phyloP scores from a whole-genome alignment of 345 rosid genomes.

The Rhodomyrtus tomentosa region DNA sequence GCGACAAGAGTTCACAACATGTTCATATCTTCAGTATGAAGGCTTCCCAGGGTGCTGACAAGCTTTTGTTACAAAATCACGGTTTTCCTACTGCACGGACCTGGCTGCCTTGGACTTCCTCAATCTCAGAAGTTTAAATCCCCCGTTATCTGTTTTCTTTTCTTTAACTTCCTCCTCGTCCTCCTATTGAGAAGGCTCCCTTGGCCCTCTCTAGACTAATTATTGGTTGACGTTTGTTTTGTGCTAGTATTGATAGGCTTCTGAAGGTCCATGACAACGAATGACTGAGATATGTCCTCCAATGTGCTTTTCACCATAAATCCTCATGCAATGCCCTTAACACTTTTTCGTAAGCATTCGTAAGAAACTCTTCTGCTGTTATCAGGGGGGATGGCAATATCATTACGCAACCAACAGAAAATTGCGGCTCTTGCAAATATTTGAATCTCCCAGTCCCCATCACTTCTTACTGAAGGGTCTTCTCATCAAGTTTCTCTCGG shows the following conservation, averaged over 20 bases:
- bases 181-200: background rate
- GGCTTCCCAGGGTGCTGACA: background rate
- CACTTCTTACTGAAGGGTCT: too few relatives aligned
- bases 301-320: background rate
- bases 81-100: background rate
- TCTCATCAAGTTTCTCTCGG: too few relatives aligned
- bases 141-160: background rate
- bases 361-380: background rate
- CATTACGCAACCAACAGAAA: background rate
- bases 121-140: background rate
- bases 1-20: background rate
- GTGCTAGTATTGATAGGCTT: background rate
- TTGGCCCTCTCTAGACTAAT: background rate
- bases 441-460: too few relatives aligned
- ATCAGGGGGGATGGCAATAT: background rate
- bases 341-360: background rate
- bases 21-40: background rate
- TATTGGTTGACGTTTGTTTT: background rate
- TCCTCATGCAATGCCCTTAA: background rate
- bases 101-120: background rate
- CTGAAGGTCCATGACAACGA: background rate
- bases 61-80: background rate
- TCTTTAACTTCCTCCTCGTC: background rate
- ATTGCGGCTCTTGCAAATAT: too few relatives aligned
- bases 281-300: background rate